These are phyloP conservation scores for Termitomyces sp. DNA, from an alignment of 768 basidiomycete genomes.

Conservation along the genomic window DNA sequence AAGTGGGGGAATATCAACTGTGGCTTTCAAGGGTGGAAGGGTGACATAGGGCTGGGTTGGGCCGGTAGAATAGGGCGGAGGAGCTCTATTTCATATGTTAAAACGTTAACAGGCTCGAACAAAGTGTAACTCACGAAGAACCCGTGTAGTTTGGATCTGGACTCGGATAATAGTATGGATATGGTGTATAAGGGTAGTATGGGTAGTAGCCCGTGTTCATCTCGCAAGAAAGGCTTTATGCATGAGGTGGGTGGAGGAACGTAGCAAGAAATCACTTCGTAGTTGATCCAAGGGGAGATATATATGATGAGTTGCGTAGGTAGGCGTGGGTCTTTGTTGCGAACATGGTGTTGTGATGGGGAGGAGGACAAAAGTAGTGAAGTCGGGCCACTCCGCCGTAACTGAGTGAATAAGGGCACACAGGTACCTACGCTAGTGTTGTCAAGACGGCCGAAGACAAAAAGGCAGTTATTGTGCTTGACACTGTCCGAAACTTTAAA, in stretches of 20 bases:
- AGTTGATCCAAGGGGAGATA: not conserved
- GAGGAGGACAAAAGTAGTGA: constrained; percentile 8
- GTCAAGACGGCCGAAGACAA: not conserved
- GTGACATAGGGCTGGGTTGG: not conserved
- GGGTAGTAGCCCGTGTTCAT: constrained; percentile 1
- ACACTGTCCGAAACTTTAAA: not conserved
- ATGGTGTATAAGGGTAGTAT: not conserved
- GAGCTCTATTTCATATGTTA: not conserved
- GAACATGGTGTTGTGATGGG: constrained; percentile 3
- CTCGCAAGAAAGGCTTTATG: not conserved
- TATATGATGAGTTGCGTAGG: not conserved
- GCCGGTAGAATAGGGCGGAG: not conserved
- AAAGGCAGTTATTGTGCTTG: not conserved
- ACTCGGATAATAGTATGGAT: not conserved
- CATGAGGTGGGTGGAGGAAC: not conserved
- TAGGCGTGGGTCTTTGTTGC: constrained; percentile 4
- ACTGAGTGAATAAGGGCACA: not conserved
- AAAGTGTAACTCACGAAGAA: not conserved
- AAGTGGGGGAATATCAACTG: not conserved
- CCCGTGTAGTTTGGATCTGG: not conserved
- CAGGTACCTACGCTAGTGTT: not conserved
- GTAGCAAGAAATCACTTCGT: not conserved
- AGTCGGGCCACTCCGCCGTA: not conserved
- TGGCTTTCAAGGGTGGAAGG: not conserved
- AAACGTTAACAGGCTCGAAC: not conserved